Conservation (phyloP, 768 basidiomycete species). For the Dioszegia aurantiaca region DNA sequence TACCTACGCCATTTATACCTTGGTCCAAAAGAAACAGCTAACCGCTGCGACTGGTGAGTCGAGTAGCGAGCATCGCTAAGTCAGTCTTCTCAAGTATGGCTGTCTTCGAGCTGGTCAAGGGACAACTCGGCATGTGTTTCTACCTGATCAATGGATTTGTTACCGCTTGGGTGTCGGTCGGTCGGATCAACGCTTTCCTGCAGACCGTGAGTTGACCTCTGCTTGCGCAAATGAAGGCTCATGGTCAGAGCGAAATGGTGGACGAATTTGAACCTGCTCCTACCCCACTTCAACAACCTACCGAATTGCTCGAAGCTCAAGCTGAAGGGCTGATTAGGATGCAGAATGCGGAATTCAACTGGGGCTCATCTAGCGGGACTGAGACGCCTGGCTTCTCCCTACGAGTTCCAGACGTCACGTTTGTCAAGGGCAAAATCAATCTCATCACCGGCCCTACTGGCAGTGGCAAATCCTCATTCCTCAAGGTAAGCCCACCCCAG, state of each 20-base stretch:
- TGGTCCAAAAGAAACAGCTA: conserved; percentile 54
- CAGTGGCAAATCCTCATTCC: conserved; percentile 49
- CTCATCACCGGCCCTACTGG: conserved; percentile 54
- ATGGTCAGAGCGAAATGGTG: conserved; percentile 43
- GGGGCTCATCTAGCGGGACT: conserved; percentile 35
- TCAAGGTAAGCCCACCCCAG: conserved; percentile 36
- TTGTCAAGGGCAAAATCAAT: conserved; percentile 52
- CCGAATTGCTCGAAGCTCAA: conserved; percentile 37
- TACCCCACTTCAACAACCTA: conserved; percentile 21
- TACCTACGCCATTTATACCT: conserved; percentile 62
- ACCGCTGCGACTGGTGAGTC: conserved; percentile 49
- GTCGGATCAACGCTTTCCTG: conserved; percentile 60
- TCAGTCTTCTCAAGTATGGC: conserved; percentile 60
- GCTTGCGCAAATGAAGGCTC: no score
- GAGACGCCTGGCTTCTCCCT: conserved; percentile 55
- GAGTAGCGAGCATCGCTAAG: not conserved
- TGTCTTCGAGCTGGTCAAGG: conserved; percentile 65
- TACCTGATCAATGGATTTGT: conserved; percentile 40
- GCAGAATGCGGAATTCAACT: conserved; percentile 49
- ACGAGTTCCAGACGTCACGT: conserved; percentile 49
- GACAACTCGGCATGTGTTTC: conserved; percentile 53
- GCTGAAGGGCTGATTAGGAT: conserved; percentile 43
- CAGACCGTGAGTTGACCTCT: conserved; percentile 51
- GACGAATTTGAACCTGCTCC: conserved; percentile 38
- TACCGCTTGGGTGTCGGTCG: conserved; percentile 64